phyloP scores from a whole-genome alignment of 2,329 filamentous ascomycete genomes.

The Claviceps spartinae region DNA sequence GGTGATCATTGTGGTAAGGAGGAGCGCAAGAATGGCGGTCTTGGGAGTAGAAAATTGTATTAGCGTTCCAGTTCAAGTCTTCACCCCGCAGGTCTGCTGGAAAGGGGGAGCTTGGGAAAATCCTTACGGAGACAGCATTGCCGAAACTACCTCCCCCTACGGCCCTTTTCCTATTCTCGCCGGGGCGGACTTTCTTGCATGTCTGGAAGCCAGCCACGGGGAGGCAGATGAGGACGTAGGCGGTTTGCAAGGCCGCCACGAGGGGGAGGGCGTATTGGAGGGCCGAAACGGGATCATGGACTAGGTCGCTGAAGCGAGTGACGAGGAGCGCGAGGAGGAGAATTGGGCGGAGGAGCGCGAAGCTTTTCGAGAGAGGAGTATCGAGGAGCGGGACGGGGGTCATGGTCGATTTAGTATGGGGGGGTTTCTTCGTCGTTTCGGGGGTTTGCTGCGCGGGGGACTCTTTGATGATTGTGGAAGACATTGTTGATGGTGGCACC shows the following conservation, averaged over 20 bases:
- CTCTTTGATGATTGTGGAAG: slow-evolving; percentile 19
- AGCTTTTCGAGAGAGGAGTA: slow-evolving; percentile 27
- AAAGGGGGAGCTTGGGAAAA: no score
- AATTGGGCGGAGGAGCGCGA: slow-evolving; percentile 54
- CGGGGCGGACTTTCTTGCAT: slow-evolving; percentile 36
- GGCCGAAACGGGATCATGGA: slow-evolving; percentile 53
- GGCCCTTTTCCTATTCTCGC: slow-evolving; percentile 37
- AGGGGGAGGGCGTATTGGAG: slow-evolving; percentile 48
- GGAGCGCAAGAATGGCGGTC: slow-evolving; percentile 31
- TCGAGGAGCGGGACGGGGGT: slow-evolving; percentile 25
- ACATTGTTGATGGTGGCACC: slow-evolving; percentile 26
- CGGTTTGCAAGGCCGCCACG: slow-evolving; percentile 49
- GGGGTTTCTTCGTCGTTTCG: slow-evolving; percentile 14
- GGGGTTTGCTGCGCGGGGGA: slow-evolving; percentile 13
- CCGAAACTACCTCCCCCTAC: no score
- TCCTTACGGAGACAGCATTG: neutral
- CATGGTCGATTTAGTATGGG: slow-evolving; percentile 12
- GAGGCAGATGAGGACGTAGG: slow-evolving; percentile 49
- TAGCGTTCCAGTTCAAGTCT: neutral
- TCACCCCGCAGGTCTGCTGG: neutral
- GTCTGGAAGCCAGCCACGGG: slow-evolving; percentile 41
- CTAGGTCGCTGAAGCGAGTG: slow-evolving; percentile 50
- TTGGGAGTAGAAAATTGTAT: slow-evolving; percentile 10
- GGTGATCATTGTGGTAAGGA: slow-evolving; percentile 57
- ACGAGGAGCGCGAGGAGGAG: slow-evolving; percentile 52